Percentiles rank a stretch among this genome's conserved stretches.
phyloP scores from a whole-genome alignment of 352 stramenopile species.

The Globisporangium acanthophoron region DNA sequence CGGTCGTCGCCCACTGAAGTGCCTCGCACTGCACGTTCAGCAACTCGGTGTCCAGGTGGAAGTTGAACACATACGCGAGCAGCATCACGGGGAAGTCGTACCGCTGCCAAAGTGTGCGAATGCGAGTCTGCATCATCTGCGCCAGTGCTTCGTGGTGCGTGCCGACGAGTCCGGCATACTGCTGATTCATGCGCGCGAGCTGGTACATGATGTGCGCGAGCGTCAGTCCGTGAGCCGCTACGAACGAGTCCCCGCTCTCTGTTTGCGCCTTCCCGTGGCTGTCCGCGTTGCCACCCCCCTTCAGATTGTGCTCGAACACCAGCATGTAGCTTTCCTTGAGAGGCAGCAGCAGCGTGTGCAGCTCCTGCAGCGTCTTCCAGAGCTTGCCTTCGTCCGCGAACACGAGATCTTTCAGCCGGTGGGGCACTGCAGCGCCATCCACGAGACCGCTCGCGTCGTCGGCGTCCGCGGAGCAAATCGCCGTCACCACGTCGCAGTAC shows the following conservation, averaged over 20 bases:
- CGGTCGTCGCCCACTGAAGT: slow-evolving; percentile 49
- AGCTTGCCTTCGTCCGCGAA: slow-evolving; percentile 36
- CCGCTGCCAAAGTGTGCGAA: slow-evolving; percentile 60
- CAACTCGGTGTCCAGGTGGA: slow-evolving; percentile 55
- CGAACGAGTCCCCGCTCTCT: slow-evolving; percentile 17
- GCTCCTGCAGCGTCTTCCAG: slow-evolving; percentile 37
- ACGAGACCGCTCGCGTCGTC: slow-evolving; percentile 3
- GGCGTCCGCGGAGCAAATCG: slow-evolving; percentile 26
- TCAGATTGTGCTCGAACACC: slow-evolving; percentile 33
- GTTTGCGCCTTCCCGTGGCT: slow-evolving; percentile 6
- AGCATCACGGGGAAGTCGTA: slow-evolving; percentile 74
- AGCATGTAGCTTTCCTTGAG: slow-evolving; percentile 59
- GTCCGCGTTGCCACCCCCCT: neutral
- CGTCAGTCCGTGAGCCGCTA: slow-evolving; percentile 37
- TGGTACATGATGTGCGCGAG: slow-evolving; percentile 78
- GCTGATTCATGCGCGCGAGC: slow-evolving; percentile 63
- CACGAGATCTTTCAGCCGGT: slow-evolving; percentile 51
- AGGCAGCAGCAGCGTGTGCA: slow-evolving; percentile 44
- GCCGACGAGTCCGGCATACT: slow-evolving; percentile 40
- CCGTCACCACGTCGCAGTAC: slow-evolving; percentile 50
- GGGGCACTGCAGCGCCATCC: slow-evolving; percentile 13
- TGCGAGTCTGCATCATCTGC: slow-evolving; percentile 34
- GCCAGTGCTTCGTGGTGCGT: slow-evolving; percentile 23
- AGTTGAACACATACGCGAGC: slow-evolving; percentile 75
- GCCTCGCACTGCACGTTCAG: slow-evolving; percentile 47